Evolutionary conservation across 1,139 yeast genomes (phyloP).

Genomic region (Geotrichum citri-aurantii): DNA sequence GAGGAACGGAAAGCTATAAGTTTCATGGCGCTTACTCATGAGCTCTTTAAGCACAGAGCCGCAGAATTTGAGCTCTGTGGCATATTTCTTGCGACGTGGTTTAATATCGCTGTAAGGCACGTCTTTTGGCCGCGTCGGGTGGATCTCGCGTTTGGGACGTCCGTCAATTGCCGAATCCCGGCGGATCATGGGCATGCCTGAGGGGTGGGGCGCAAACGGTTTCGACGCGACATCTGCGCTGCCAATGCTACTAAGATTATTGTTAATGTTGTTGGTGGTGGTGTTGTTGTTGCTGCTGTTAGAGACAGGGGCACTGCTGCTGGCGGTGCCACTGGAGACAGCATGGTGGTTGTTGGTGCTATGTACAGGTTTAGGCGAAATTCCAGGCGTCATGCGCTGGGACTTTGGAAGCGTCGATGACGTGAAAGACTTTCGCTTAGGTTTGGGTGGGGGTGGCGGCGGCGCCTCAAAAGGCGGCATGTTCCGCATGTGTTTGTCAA

Average conservation of each 20-base stretch:
- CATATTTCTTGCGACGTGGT: constrained; percentile 88
- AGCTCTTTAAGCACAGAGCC: constrained; percentile 78
- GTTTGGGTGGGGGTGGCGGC: constrained; percentile 26
- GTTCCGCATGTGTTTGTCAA: constrained; percentile 87
- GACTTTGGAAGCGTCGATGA: constrained; percentile 25
- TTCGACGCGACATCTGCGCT: constrained; percentile 21
- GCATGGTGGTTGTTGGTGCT: neutral
- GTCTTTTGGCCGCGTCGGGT: constrained; percentile 94
- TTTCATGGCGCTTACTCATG: constrained; percentile 73
- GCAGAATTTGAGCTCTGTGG: constrained; percentile 84
- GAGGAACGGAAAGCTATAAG: constrained; percentile 82
- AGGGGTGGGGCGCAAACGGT: constrained; percentile 37
- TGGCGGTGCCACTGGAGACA: neutral
- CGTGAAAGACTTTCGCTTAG: constrained; percentile 27
- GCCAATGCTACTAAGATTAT: neutral
- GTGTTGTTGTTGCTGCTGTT: constrained; percentile 20
- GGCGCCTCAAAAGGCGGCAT: constrained; percentile 74
- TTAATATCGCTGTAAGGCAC: constrained; percentile 72
- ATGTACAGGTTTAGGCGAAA: constrained; percentile 18
- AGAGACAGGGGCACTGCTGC: neutral
- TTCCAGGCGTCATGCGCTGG: constrained; percentile 29
- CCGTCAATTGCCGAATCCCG: constrained; percentile 58
- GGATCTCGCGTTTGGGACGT: constrained; percentile 92
- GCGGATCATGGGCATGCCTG: constrained; percentile 53
- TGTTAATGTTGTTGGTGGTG: neutral